Evolutionary conservation across 441 rosid genomes (phyloP).

Genomic region (Populus hybrid): DNA sequence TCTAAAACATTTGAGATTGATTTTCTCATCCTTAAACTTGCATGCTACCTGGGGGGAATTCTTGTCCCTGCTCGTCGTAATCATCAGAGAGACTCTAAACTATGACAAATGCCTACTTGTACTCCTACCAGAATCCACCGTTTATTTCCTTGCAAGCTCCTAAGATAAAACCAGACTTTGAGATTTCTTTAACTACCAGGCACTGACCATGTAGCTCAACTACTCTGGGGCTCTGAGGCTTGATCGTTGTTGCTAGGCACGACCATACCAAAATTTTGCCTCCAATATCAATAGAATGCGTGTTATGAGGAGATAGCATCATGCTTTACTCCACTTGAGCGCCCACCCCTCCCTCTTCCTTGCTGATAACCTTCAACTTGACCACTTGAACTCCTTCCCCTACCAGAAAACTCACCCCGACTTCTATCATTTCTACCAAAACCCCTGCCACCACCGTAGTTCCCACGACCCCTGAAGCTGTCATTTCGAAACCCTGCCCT

Average conservation of each 20-base stretch:
- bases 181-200: slow-evolving; percentile 10
- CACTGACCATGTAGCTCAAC: neutral
- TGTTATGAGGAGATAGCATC: slow-evolving; percentile 13
- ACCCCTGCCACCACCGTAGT: slow-evolving; percentile 40
- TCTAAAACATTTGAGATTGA: neutral
- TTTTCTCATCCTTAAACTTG: slow-evolving; percentile 5
- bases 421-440: slow-evolving; percentile 46
- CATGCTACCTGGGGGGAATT: slow-evolving; percentile 1
- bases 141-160: slow-evolving; percentile 5
- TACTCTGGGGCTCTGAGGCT: neutral
- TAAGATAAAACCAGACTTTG: neutral
- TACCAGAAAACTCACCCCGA: slow-evolving; percentile 46
- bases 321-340: slow-evolving; percentile 19
- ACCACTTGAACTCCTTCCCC: slow-evolving; percentile 43
- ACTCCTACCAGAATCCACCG: slow-evolving; percentile 1
- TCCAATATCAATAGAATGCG: slow-evolving; percentile 1
- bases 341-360: slow-evolving; percentile 44
- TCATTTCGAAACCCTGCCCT: slow-evolving; percentile 51
- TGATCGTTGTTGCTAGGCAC: neutral
- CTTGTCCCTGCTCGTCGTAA: neutral
- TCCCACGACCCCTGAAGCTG: slow-evolving; percentile 49
- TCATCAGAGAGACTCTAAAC: slow-evolving; percentile 8
- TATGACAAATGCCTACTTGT: slow-evolving; percentile 5
- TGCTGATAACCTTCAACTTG: slow-evolving; percentile 46
- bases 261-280: slow-evolving; percentile 7